These are phyloP conservation scores for Cicer judaicum DNA, from an alignment of 306 rosid species.

Conservation along the genomic window DNA sequence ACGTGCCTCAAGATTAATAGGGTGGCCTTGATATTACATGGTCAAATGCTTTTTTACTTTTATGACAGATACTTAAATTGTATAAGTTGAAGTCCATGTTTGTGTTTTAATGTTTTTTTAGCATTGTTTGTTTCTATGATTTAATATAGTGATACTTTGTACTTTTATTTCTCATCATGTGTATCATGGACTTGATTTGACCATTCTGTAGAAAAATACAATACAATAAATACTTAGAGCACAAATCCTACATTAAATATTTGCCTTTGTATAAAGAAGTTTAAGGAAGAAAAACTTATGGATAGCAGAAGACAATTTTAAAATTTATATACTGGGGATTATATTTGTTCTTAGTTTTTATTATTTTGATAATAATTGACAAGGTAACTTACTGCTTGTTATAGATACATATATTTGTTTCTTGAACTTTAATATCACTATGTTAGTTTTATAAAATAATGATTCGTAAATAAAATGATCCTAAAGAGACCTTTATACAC, in stretches of 20 bases:
- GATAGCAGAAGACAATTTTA: too few species aligned
- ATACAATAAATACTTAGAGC: neutral
- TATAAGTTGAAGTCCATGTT: neutral
- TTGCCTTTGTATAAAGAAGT: neutral
- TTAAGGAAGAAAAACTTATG: too few species aligned
- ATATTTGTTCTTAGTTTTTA: too few species aligned
- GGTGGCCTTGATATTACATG: conserved; percentile 10
- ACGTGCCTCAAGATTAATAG: neutral
- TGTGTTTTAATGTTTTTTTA: neutral
- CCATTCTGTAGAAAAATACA: neutral
- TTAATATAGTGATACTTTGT: neutral
- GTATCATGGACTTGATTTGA: neutral
- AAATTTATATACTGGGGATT: too few species aligned
- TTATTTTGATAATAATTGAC: too few species aligned
- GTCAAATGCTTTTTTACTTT: neutral
- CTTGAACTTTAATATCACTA: too few species aligned
- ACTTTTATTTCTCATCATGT: neutral
- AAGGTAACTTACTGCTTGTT: too few species aligned
- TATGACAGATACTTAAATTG: too few species aligned
- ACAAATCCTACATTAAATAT: neutral
- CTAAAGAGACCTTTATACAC: too few species aligned
- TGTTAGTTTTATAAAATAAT: too few species aligned
- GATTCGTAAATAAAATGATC: too few species aligned
- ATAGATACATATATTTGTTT: too few species aligned
- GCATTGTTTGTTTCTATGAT: neutral